Base-by-base conservation (phyloP, 2,329 filamentous ascomycete genomes). In the Aspergillus sp. region DNA sequence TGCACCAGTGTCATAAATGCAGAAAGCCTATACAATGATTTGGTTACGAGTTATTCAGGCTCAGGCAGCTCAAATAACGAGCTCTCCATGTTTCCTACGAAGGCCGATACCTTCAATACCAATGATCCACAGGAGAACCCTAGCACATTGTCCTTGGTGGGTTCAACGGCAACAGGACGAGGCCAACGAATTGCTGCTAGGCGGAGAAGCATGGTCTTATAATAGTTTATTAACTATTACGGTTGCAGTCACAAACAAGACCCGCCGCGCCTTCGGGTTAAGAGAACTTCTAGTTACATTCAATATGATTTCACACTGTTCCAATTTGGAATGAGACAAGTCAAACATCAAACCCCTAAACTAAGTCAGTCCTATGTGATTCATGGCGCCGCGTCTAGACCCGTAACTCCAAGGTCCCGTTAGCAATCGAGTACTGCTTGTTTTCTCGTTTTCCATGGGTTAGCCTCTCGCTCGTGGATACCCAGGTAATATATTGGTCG, bases 161-260 rank as follows among this genome's bases (percentile, higher is more conserved):
- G 31, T 3, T 48, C 53, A n/a, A 59, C 46, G 37, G 59, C 60
- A 53, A 45, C 50, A 24, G 68, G 59, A 47, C 69, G 71, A n/a
- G 65, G 67, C 11, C 69, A 73, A 44, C 69, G 73, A n/a, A 64
- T 66, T 47, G 66, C 66, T 19, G 65, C 70, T 31, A 68, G 75
- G 52, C 69, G 75, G 60, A 72, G 66, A 59, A 77, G 74, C 57
- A 77, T 75, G 73, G 74, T 77, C 70, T 59, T 76, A 47, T 77
- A 50, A 66, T 43, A 27, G 17, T 15, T 41, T 15, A 15, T 35
- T 19, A 21, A 9, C n/a, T 41, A 41, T 17, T 17, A 9, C 12
- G 9, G n/a, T 21, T 41, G 17, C 19, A 43, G 40, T 43, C n/a
- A 21, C 17, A 19, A 21, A 43, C 9, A 17, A 41, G 9, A 9